A percentile compares a stretch with the other conserved stretches of the same genome.
These are phyloP conservation scores for Vitis cinerea DNA, from an alignment of 164 flowering plant species.

Conservation along the genomic window DNA sequence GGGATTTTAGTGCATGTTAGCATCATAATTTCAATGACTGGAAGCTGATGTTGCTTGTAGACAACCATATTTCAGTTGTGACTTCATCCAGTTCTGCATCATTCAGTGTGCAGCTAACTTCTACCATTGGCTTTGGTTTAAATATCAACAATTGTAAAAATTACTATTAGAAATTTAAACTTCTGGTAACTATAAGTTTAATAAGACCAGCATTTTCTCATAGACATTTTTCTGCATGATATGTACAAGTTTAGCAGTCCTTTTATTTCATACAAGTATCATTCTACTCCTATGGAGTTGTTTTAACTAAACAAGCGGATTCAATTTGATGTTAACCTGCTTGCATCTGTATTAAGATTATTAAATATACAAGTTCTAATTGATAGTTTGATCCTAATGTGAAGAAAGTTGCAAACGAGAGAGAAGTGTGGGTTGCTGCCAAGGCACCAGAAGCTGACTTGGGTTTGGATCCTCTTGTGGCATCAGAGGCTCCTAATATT, in stretches of 20 bases:
- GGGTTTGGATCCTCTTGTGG: constrained; percentile 11
- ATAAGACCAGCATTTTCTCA: background rate
- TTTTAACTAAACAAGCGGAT: no score
- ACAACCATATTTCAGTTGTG: background rate
- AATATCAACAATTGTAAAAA: background rate
- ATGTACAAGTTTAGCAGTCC: no score
- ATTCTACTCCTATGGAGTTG: no score
- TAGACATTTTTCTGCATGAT: background rate
- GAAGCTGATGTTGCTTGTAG: background rate
- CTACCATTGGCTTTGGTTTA: background rate
- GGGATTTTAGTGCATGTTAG: no score
- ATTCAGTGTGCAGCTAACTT: background rate
- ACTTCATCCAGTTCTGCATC: background rate
- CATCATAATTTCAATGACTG: background rate
- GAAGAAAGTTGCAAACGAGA: constrained; percentile 32
- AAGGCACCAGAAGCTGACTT: constrained; percentile 22
- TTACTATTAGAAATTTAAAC: background rate
- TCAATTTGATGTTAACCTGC: no score
- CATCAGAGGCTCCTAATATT: constrained; percentile 11
- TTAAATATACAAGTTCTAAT: no score
- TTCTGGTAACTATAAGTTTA: background rate
- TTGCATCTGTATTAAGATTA: no score
- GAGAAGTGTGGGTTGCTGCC: constrained; percentile 24
- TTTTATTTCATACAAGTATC: no score
- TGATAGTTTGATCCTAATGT: background rate